Evolutionary conservation across 129 eudicot species (phyloP).

Genomic region (carrot (Daucus carota)): DNA sequence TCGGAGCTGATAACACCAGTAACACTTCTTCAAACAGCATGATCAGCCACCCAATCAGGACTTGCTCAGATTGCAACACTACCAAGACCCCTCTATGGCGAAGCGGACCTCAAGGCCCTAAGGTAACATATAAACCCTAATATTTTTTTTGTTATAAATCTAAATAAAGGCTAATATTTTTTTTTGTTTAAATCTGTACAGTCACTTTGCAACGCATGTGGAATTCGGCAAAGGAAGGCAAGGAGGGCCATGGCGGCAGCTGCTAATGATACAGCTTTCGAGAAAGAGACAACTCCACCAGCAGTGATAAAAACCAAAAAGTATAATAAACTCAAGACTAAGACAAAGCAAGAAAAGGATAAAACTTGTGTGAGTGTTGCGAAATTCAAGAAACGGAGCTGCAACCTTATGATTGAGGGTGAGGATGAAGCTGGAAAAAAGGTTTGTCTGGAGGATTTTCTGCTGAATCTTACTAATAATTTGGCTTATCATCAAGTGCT

Average conservation of each 20-base stretch:
- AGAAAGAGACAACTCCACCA: slow-evolving; percentile 21
- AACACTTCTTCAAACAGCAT: slow-evolving; percentile 8
- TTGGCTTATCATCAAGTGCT: neutral
- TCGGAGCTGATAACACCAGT: neutral
- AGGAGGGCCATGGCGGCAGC: slow-evolving; percentile 69
- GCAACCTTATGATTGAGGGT: neutral
- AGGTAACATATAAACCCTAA: slow-evolving; percentile 30
- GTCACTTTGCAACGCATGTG: slow-evolving; percentile 94
- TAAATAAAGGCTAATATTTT: too few relatives aligned
- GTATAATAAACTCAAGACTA: slow-evolving; percentile 9
- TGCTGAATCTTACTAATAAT: neutral
- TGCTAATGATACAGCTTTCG: slow-evolving; percentile 18
- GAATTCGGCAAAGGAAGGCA: slow-evolving; percentile 83
- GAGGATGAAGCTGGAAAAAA: neutral
- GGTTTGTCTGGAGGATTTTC: slow-evolving; percentile 4
- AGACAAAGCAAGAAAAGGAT: slow-evolving; percentile 25
- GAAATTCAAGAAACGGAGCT: slow-evolving; percentile 4
- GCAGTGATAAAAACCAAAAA: slow-evolving; percentile 21
- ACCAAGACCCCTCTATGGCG: slow-evolving; percentile 94
- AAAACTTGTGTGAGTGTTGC: neutral
- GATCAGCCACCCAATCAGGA: slow-evolving; percentile 48
- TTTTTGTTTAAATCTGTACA: too few relatives aligned
- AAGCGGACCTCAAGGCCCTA: slow-evolving; percentile 94
- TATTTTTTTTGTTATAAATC: too few relatives aligned
- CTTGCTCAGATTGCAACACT: slow-evolving; percentile 79